Evolutionary conservation across 139 green algal species (phyloP).

Genomic region (Chlamydomonas incerta): DNA sequence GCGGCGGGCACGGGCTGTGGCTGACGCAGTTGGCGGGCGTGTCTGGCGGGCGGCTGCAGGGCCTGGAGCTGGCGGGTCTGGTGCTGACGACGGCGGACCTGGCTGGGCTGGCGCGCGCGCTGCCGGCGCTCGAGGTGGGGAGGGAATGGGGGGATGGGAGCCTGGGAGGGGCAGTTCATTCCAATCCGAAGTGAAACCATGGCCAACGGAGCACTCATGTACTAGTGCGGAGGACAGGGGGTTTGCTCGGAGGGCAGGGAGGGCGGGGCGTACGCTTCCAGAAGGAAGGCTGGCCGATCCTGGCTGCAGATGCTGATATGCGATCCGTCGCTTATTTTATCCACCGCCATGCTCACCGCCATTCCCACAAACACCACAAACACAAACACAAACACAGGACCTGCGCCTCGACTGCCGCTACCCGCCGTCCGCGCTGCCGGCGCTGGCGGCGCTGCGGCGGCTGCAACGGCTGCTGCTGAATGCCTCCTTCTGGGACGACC

Average conservation of each 20-base stretch:
- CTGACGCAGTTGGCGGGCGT: not conserved
- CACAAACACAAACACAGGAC: not conserved
- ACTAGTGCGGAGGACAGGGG: too few relatives aligned
- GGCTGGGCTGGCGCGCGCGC: not conserved
- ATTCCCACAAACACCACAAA: too few relatives aligned
- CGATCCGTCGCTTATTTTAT: too few relatives aligned
- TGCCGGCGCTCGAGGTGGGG: not conserved
- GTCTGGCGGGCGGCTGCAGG: not conserved
- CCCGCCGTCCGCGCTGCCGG: not conserved
- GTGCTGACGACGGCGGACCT: conserved; percentile 2
- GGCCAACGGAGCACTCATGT: too few relatives aligned
- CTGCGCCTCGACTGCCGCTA: conserved; percentile 24
- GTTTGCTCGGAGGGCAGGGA: too few relatives aligned
- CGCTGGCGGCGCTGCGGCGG: not conserved
- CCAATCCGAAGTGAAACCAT: too few relatives aligned
- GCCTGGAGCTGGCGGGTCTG: conserved; percentile 18
- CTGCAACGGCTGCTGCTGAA: conserved; percentile 17
- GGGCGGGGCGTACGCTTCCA: too few relatives aligned
- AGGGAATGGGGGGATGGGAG: too few relatives aligned
- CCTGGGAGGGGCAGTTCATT: too few relatives aligned
- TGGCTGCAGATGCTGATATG: too few relatives aligned
- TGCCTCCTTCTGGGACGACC: not conserved
- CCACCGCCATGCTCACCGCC: too few relatives aligned
- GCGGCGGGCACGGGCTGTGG: not conserved
- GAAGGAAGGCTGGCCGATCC: too few relatives aligned